Conservation (phyloP, 2,329 filamentous ascomycete species). For the Coniochaeta sp. region DNA sequence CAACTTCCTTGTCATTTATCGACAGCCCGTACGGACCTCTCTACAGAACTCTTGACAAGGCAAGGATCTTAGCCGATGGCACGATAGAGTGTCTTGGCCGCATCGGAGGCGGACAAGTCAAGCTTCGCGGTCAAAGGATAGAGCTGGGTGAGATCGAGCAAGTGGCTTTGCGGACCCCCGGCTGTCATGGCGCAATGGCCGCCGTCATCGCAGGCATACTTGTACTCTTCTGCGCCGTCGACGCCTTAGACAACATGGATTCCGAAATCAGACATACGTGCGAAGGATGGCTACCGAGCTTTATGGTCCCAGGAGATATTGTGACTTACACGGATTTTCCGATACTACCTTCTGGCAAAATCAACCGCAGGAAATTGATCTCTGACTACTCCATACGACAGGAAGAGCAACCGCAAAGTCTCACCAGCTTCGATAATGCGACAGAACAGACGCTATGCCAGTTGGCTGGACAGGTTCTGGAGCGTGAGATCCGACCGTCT, state of each 20-base stretch:
- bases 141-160: constrained; percentile 76
- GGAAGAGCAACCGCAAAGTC: constrained; percentile 1
- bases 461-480: constrained; percentile 19
- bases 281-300: constrained; percentile 67
- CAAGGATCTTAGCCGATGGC: constrained; percentile 58
- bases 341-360: constrained; percentile 74
- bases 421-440: constrained; percentile 17
- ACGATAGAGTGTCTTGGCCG: constrained; percentile 78
- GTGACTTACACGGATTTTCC: constrained; percentile 59
- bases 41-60: constrained; percentile 84
- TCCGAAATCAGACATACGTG: constrained; percentile 51
- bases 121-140: constrained; percentile 75
- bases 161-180: constrained; percentile 51
- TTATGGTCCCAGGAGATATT: constrained; percentile 76
- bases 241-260: constrained; percentile 25
- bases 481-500: constrained; percentile 15
- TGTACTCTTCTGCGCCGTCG: constrained; percentile 65
- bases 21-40: constrained; percentile 59
- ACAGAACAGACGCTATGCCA: constrained; percentile 26
- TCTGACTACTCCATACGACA: constrained; percentile 35
- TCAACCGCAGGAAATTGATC: constrained; percentile 62
- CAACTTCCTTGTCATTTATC: constrained; percentile 67
- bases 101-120: constrained; percentile 74
- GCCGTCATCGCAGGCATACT: constrained; percentile 60
- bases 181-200: constrained; percentile 60